phyloP scores from a whole-genome alignment of 768 basidiomycete species.

The Psilocybe tampanensis region DNA sequence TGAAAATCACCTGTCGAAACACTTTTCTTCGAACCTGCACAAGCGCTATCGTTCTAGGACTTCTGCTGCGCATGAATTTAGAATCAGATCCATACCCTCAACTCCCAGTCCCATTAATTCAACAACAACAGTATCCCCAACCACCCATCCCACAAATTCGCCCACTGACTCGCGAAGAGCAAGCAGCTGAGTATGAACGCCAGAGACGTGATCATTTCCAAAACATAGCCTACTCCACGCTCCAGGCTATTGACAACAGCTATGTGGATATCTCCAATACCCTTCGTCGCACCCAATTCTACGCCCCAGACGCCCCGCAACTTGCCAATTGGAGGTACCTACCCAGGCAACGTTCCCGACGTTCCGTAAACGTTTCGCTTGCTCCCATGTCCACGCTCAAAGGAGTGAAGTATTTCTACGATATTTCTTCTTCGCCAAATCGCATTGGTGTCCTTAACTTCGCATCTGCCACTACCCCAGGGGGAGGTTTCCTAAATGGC shows the following conservation, averaged over 20 bases:
- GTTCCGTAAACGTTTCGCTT: constrained; percentile 39
- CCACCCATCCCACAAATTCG: background rate
- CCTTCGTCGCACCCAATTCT: constrained; percentile 52
- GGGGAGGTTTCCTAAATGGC: constrained; percentile 69
- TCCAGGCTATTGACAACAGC: constrained; percentile 22
- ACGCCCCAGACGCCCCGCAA: constrained; percentile 49
- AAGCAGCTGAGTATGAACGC: background rate
- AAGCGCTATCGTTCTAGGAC: no score
- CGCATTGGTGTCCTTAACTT: constrained; percentile 74
- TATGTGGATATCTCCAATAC: constrained; percentile 23
- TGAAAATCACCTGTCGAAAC: no score
- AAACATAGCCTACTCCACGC: constrained; percentile 16
- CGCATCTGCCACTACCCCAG: constrained; percentile 67
- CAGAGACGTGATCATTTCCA: constrained; percentile 14
- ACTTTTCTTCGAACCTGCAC: no score
- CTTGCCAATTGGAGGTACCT: constrained; percentile 34
- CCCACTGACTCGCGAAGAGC: background rate
- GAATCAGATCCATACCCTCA: background rate
- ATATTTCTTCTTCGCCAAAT: constrained; percentile 7
- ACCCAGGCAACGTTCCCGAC: background rate
- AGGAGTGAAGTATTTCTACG: constrained; percentile 46
- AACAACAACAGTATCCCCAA: background rate
- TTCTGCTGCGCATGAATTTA: no score
- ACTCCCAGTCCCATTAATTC: background rate
- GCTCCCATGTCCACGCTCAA: constrained; percentile 63